Base-by-base conservation (phyloP, 768 basidiomycete genomes). In the Collybiopsis luxurians region DNA sequence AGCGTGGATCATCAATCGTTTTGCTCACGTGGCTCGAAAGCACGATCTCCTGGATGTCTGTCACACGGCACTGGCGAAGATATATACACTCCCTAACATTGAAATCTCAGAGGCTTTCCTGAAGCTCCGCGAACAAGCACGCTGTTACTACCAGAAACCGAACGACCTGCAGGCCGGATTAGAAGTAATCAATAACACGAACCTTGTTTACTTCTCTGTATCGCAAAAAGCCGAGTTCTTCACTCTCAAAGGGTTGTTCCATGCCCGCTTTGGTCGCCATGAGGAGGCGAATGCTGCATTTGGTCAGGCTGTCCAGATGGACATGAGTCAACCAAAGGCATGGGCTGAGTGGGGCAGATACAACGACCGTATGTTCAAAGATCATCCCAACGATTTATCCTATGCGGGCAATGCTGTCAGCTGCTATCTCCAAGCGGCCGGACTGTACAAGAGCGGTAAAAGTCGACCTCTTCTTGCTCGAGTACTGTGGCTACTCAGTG, bases 21-120 rank as follows among this genome's bases (percentile, higher is more conserved):
- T 99, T 67, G 97, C 97, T 9, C 96, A 99, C 72, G 95, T 98
- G 54, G 97, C 97, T 21, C 83, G 97, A 57, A 96, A 98, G 72
- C 97, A 99, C 66, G 91, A 95, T 59, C 81, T 99, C 6, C 80
- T 95, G 44, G 97, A 99, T 47, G 97, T 97, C 39, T 98, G 97
- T 76, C 93, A 92, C 73, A 91, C 82, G 4, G 90, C 91, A 1
- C 79, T 99, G 65, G 95, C 90, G 70, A 98, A 95, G 74, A 99
- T 99, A 61, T 99, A 99, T 72, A 95, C 94, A 0, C 78, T 99
- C 19, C 97, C 97, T 21, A 99, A 99, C 69, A 99, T 99, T 71
- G 97, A 99, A 74, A 99, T 99, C 59, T 96, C 97, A 2, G 97
- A 99, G 69, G 97, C 97, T 1, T 99, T 99, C 79, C 78, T 99